Conservation (phyloP, 805 yeast genomes). For the Ogataea paraovalis region DNA sequence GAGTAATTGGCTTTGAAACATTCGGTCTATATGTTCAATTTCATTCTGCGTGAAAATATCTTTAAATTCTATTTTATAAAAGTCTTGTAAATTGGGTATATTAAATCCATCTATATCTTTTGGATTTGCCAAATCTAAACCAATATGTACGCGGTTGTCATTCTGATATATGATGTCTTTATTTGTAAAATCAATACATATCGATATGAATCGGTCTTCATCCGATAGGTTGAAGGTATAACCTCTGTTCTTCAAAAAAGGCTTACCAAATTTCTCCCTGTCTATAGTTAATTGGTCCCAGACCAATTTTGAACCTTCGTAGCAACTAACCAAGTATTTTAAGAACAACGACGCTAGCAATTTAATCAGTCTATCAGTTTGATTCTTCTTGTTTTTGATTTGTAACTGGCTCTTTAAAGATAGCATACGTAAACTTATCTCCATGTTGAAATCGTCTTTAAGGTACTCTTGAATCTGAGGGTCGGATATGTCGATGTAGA, state of each 20-base stretch:
- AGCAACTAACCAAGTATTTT: conserved; percentile 36
- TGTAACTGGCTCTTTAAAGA: conserved; percentile 39
- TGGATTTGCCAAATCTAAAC: conserved; percentile 45
- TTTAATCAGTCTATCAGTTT: conserved; percentile 33
- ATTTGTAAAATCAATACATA: conserved; percentile 36
- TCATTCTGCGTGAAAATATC: conserved; percentile 29
- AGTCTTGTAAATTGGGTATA: conserved; percentile 28
- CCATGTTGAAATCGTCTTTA: conserved; percentile 41
- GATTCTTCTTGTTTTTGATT: conserved; percentile 38
- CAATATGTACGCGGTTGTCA: conserved; percentile 28
- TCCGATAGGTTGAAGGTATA: conserved; percentile 56
- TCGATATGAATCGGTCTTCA: conserved; percentile 46
- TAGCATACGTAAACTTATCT: conserved; percentile 42
- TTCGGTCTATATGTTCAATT: conserved; percentile 23
- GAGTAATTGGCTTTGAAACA: conserved; percentile 4
- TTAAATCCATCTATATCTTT: conserved; percentile 22
- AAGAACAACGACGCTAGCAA: conserved; percentile 46
- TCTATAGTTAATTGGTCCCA: conserved; percentile 24
- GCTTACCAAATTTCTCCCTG: conserved; percentile 53
- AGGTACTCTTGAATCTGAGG: conserved; percentile 5
- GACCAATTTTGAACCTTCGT: conserved; percentile 13
- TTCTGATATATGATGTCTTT: conserved; percentile 11
- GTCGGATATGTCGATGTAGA: conserved; percentile 7
- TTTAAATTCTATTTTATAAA: conserved; percentile 19
- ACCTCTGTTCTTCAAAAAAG: conserved; percentile 32